Evolutionary conservation across 805 yeast genomes (phyloP), one percentile per base, ranked within the genome.

Genomic region (Saccharomycopsis amapae): DNA sequence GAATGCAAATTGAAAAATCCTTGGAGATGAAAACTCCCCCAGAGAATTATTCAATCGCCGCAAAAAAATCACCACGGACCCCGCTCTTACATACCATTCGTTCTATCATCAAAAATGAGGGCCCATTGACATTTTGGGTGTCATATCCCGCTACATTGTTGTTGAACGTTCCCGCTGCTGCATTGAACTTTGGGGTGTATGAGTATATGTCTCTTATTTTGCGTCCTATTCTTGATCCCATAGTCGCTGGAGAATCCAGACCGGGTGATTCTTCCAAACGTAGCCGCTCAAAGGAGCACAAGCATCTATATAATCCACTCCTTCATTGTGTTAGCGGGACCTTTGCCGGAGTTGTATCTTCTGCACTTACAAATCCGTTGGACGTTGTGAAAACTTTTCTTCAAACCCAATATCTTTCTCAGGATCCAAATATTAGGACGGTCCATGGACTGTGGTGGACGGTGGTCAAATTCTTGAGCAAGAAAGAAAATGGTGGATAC

Each of bases 121-220:
- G 93, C 1, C 55, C 85, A 24, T 61, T 72, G n/a, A 88, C 95
- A 6, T 90, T 93, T 58, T 90, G 81, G 66, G 78, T 87, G 45
- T 85, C 96, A 9, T 90, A 93, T 61, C 97, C 97, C 42, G 88
- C 97, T 17, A 93, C 97, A 0, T 67, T 90, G 52, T 75, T 85
- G 57, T 81, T 95, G 75, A 89, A 85, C 61, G 81, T 90, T 13
- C 98, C 98, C 28, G 89, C 89, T 69, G 90, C 96, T 6, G 96
- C 96, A 5, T 75, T 88, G 56, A 93, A 90, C 62, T 93, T 90
- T 61, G 90, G 94, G 47, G 80, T 90, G 43, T 90, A 90, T 66
- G 98, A 90, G 62, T 79, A 85, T 48, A 70, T 82, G 5, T 78
- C 89, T n/a, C 77, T 80, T 52, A 50, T 81, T 15, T 69, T 90